These are phyloP conservation scores for Rosa persica DNA, from an alignment of 306 rosid genomes.

Conservation along the genomic window DNA sequence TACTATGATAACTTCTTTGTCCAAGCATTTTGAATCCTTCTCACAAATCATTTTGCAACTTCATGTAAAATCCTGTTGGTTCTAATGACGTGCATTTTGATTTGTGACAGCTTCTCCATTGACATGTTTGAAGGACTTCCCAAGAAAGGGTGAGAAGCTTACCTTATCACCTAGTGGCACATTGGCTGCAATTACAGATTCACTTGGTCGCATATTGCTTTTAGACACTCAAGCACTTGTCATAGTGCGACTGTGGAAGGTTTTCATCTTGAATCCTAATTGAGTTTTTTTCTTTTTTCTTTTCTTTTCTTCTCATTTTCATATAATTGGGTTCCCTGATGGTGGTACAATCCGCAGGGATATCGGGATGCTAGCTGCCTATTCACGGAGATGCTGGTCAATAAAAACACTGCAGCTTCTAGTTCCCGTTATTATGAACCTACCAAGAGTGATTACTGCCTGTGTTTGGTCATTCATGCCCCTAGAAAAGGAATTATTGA, in stretches of 20 bases:
- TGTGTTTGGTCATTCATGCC: constrained; percentile 97
- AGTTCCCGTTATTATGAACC: constrained; percentile 65
- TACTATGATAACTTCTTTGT: background rate
- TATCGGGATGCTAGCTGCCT: constrained; percentile 92
- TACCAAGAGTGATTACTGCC: constrained; percentile 82
- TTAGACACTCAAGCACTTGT: constrained; percentile 97
- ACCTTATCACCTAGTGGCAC: constrained; percentile 98
- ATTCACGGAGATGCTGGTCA: constrained; percentile 95
- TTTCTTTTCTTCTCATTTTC: background rate
- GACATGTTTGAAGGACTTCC: constrained; percentile 89
- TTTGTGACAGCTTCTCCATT: constrained; percentile 76
- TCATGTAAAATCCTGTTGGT: constrained; percentile 21
- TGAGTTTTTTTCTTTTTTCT: background rate
- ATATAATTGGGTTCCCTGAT: constrained; percentile 12
- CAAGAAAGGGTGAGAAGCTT: constrained; percentile 98
- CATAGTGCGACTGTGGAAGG: constrained; percentile 99
- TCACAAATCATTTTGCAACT: background rate
- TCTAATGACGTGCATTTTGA: constrained; percentile 27
- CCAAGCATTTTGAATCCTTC: background rate
- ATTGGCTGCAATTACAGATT: constrained; percentile 93
- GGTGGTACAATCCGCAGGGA: constrained; percentile 58
- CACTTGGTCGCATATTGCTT: constrained; percentile 95
- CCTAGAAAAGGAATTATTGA: constrained; percentile 93
- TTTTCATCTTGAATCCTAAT: constrained; percentile 23
- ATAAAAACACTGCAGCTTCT: constrained; percentile 61